Evolutionary conservation across 805 yeast species (phyloP), one percentile per base, ranked within the genome.

Genomic region (Sungouiella blattae): DNA sequence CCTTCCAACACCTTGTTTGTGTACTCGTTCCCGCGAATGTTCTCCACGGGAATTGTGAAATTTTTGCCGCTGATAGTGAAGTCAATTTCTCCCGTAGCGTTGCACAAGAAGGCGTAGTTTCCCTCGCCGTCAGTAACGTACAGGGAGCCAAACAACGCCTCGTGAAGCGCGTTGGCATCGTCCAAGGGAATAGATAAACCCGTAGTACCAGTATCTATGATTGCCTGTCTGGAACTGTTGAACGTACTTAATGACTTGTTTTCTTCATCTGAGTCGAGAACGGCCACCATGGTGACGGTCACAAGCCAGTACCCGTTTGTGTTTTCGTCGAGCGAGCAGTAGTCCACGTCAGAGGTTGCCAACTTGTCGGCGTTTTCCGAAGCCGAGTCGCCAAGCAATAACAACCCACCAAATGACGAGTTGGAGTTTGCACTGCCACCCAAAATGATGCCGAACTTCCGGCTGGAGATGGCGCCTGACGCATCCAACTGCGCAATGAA

Each of bases 141-240:
- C 24, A 62, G 54, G 11, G 52, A 44, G 34, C 81, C 78, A 46
- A 63, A 75, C 4, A 79, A 57, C 20, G 39, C 23, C 26, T 40
- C 29, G 49, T 80, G 86, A 11, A 80, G 36, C 15, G 43, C 60
- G 26, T 65, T 39, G 1, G 86, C 85, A 49, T 80, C 86, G 16
- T 54, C 60, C 9, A 69, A 55, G 5, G 83, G 77, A 28, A 78
- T 55, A 3, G 76, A 75, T 17, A 80, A 55, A 3, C 81, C 72
- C 0, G 86, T 80, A 2, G 87, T 79, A 15, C 87, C 87, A 5
- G 83, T 75, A 52, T 80, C 87, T 14, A 80, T 60, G 18, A 80
- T 64, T 5, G 77, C 80, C 3, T 53, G 41, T 49, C 74, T 59
- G n/a, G 57, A 44, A 14, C 25, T 36, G 22, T 52, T 43, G 12